Percentiles rank a stretch among this genome's conserved stretches.
phyloP scores from a whole-genome alignment of 2,329 filamentous ascomycete genomes.

The Corinectria fuckeliana region DNA sequence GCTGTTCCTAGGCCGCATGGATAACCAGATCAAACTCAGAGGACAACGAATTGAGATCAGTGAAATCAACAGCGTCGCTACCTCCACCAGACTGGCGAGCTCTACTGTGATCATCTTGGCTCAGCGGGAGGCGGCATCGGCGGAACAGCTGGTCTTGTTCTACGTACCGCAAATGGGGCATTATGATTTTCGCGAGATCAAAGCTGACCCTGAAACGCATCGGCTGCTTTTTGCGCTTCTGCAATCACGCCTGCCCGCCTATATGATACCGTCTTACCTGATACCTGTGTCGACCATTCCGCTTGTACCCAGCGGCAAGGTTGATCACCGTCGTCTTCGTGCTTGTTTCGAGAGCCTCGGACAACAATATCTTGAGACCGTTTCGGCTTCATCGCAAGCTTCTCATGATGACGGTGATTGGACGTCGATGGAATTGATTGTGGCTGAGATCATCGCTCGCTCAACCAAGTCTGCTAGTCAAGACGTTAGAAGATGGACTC shows the following conservation, averaged over 20 bases:
- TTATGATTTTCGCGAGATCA: slow-evolving; percentile 45
- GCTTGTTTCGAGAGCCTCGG: slow-evolving; percentile 55
- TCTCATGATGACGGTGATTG: slow-evolving; percentile 50
- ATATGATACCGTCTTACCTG: slow-evolving; percentile 81
- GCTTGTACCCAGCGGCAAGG: slow-evolving; percentile 76
- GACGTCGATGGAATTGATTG: slow-evolving; percentile 59
- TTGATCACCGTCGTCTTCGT: slow-evolving; percentile 65
- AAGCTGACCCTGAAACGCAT: slow-evolving; percentile 45
- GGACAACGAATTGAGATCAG: slow-evolving; percentile 81
- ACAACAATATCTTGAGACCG: slow-evolving; percentile 50
- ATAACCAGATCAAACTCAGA: slow-evolving; percentile 82
- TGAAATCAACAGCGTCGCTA: slow-evolving; percentile 72
- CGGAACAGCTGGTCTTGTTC: slow-evolving; percentile 70
- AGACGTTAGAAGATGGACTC: slow-evolving; percentile 67
- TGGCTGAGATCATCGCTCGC: slow-evolving; percentile 62
- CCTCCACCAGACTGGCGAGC: slow-evolving; percentile 57
- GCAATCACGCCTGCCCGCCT: slow-evolving; percentile 65
- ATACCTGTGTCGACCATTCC: slow-evolving; percentile 75
- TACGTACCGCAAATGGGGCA: slow-evolving; percentile 58
- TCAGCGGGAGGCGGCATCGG: slow-evolving; percentile 43
- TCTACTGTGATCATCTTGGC: slow-evolving; percentile 71
- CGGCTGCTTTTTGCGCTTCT: slow-evolving; percentile 61
- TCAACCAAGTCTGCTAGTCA: slow-evolving; percentile 53
- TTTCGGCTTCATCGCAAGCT: slow-evolving; percentile 35
- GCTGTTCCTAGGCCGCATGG: slow-evolving; percentile 73